Evolutionary conservation across 2,329 filamentous ascomycete species (phyloP), one percentile per base, ranked within the genome.

Genomic region (Penicillium sp.): DNA sequence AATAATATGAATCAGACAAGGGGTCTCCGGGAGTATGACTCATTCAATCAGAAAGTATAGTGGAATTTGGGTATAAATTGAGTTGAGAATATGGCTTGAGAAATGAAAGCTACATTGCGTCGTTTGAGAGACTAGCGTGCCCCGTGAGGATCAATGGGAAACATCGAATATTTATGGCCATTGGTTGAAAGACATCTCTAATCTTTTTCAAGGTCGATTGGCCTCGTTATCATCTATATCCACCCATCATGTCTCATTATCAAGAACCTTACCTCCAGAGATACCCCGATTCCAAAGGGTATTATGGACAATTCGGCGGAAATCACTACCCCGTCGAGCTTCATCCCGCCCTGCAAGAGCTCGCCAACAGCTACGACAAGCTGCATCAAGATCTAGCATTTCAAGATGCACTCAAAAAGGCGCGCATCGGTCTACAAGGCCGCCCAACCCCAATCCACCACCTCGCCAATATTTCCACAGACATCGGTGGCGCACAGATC

Each of bases 391-490:
- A 42, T 24, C 49, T 47, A 37, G 52, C 52, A 36, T 56, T 54
- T 40, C 45, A 50, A 13, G 25, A 24, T 6, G 12, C 29, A 6
- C 53, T 55, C 3, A 35, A 48, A 9, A 46, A 48, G 28, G 53
- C 34, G 6, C 53, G 51, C 11, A 29, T 46, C 27, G 50, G 49
- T 28, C 50, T 54, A 25, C 52, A 54, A 45, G 52, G 52, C 9
- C 52, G 52, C 9, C 52, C 52, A 9, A 54, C 89, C 1, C 47
- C 47, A 13, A 32, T 49, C 12, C 47, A 49, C 29, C 32, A 38
- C 9, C 47, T 49, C 32, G 84, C 90, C 59, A 81, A 88, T 45
- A 74, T 94, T 50, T 93, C 88, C 0, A 83, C 88, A 65, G 74
- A 89, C 62, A 88, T 86, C 44, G 86, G 86, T 87, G 45, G 45